These are phyloP conservation scores for Leishmania tarentolae DNA, from an alignment of 208 protist genomes.

Conservation along the genomic window DNA sequence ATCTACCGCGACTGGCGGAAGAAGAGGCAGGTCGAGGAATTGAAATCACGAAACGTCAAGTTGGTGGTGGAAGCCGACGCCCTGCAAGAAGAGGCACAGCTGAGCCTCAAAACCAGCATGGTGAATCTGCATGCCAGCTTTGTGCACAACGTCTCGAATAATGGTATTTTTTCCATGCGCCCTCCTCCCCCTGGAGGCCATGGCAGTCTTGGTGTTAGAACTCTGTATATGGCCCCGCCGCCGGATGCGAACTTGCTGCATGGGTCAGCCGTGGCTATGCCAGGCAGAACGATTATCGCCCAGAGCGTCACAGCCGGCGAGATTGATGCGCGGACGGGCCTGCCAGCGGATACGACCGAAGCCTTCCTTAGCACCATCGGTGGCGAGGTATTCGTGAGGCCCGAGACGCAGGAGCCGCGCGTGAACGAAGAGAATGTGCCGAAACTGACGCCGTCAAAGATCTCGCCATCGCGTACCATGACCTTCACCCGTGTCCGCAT, in stretches of 20 bases:
- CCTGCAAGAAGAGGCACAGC: conserved; percentile 43
- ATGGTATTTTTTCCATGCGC: conserved; percentile 33
- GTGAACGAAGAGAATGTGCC: conserved; percentile 56
- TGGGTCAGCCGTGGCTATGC: conserved; percentile 4
- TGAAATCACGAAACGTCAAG: conserved; percentile 42
- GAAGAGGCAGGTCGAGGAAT: conserved; percentile 30
- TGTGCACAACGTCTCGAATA: conserved; percentile 42
- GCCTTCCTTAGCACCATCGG: conserved; percentile 53
- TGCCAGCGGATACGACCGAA: conserved; percentile 43
- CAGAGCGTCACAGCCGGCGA: conserved; percentile 13
- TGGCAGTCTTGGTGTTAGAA: not conserved
- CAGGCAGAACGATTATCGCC: conserved; percentile 12
- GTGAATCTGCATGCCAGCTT: conserved; percentile 47
- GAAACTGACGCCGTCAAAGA: conserved; percentile 50
- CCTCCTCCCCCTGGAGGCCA: not conserved
- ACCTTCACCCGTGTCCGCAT: conserved; percentile 66
- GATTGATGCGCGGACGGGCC: conserved; percentile 34
- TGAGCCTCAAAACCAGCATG: conserved; percentile 41
- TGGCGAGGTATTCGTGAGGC: conserved; percentile 40
- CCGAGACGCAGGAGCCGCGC: conserved; percentile 39
- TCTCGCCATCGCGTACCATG: conserved; percentile 57
- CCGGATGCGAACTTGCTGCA: not conserved
- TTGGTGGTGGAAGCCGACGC: conserved; percentile 48
- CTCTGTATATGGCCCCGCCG: not conserved
- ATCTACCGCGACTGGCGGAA: conserved; percentile 39